Evolutionary conservation across 495 filamentous ascomycete genomes (phyloP).

Genomic region (Darksidea phi): DNA sequence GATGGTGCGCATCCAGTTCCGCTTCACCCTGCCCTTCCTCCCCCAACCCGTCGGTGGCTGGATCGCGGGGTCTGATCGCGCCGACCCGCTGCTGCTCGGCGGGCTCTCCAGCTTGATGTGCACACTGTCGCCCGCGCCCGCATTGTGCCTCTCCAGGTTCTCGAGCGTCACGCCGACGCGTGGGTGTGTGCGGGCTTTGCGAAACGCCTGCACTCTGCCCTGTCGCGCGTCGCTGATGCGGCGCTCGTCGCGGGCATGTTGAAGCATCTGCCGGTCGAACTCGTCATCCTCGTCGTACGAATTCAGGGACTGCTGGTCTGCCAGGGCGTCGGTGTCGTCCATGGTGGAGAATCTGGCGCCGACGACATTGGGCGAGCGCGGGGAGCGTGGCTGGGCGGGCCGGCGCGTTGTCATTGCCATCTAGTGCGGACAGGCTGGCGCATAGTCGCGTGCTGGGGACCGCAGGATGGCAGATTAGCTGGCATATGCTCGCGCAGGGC

Average conservation of each 20-base stretch:
- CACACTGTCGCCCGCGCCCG: constrained; percentile 5
- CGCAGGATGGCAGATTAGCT: too few species aligned
- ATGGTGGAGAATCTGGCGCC: constrained; percentile 23
- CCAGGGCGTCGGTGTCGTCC: constrained; percentile 37
- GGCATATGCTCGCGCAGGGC: too few species aligned
- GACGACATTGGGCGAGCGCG: constrained; percentile 26
- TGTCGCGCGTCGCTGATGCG: constrained; percentile 39
- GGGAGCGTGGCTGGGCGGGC: constrained; percentile 29
- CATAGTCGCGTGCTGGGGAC: not conserved
- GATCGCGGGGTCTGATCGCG: constrained; percentile 51
- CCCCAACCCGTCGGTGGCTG: constrained; percentile 62
- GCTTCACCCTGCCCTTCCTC: constrained; percentile 50
- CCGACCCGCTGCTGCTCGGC: constrained; percentile 41
- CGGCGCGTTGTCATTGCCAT: constrained; percentile 28
- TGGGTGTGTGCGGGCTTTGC: constrained; percentile 39
- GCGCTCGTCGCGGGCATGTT: constrained; percentile 38
- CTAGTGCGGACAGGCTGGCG: not conserved
- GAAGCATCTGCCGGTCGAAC: constrained; percentile 39
- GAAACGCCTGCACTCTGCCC: constrained; percentile 38
- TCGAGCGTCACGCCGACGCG: constrained; percentile 36
- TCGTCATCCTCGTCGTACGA: constrained; percentile 42
- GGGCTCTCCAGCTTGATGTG: constrained; percentile 19
- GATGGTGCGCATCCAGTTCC: constrained; percentile 54
- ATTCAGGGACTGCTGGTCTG: constrained; percentile 36
- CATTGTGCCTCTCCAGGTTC: constrained; percentile 38